Conservation (phyloP, 2,329 filamentous ascomycete species). For the Apiospora rasikravindrae region DNA sequence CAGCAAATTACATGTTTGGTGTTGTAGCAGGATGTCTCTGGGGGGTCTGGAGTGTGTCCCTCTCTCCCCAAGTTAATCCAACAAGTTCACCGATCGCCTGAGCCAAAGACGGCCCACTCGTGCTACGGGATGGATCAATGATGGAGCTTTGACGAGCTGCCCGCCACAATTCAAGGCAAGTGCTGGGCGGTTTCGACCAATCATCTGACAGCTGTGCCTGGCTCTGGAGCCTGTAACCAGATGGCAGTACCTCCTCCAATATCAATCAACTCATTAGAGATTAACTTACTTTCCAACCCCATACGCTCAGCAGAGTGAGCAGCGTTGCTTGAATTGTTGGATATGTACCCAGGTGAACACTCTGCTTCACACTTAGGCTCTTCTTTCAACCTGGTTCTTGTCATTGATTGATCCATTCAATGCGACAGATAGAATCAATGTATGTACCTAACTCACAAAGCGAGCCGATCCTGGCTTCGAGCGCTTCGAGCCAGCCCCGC, state of each 20-base stretch:
- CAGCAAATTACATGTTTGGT: slow-evolving; percentile 35
- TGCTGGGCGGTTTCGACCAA: not conserved
- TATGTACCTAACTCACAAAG: not conserved
- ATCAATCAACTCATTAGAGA: not conserved
- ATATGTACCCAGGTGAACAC: not conserved
- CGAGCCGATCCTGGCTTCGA: not conserved
- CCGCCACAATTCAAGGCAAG: slow-evolving; percentile 4
- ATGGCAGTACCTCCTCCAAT: not conserved
- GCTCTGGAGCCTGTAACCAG: not conserved
- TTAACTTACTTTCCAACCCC: not conserved
- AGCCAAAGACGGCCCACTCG: slow-evolving; percentile 13
- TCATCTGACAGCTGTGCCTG: not conserved
- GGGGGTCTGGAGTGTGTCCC: slow-evolving; percentile 20
- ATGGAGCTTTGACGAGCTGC: slow-evolving; percentile 14
- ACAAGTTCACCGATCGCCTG: slow-evolving; percentile 14
- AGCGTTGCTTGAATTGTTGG: not conserved
- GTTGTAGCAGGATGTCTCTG: slow-evolving; percentile 23
- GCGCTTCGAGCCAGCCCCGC: not conserved
- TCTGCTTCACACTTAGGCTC: not conserved
- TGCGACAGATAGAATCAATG: not conserved
- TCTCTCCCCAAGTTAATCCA: slow-evolving; percentile 1
- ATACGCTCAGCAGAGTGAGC: not conserved
- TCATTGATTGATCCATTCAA: not conserved
- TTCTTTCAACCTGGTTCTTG: not conserved
- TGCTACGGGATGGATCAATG: slow-evolving; percentile 11